Evolutionary conservation across 768 basidiomycete species (phyloP), one percentile per base, ranked within the genome.

Genomic region (Lactarius quietus): DNA sequence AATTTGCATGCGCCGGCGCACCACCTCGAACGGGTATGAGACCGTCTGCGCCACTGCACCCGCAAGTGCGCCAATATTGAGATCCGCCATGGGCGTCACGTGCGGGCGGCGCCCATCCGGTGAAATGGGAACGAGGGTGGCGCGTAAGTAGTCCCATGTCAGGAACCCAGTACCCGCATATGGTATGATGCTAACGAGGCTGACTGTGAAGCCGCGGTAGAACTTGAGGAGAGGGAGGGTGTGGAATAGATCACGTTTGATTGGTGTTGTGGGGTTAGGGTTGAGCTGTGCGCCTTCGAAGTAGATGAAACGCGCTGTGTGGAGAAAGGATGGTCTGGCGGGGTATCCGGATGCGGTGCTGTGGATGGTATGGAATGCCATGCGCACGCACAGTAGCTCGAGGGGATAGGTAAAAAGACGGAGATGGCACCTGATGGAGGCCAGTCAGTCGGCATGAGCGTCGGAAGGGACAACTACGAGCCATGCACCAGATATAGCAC

Each of bases 191-290:
- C 97, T 96, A 14, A 85, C 75, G 43, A 98, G 76, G 26, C 95
- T 95, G 33, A 97, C 93, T 8, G 88, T 87, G 77, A 98, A 98
- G n/a, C 97, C 97, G 26, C 97, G 92, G 74, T 98, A 99, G 77
- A 98, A 94, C 72, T 95, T 92, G 62, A 95, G 82, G 59, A 93
- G 73, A 18, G 91, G 90, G 71, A 90, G 85, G 15, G 83, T 83
- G 52, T 83, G 77, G 70, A 95, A 33, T 58, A 68, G 73, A 65
- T 65, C 74, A 66, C 57, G 62, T 54, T 73, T 66, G 15, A 72
- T 43, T 1, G 73, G 43, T 18, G 70, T 39, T 10, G 71, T 14
- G 2, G 38, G 33, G 8, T 33, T 3, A 4, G 33, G 33, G 33
- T 8, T 3, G 41, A 15, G 67, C 59, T 7, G n/a, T n/a, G 84